Percentiles rank a stretch among this genome's conserved stretches.
Conservation (phyloP, 2,329 filamentous ascomycete species). For the Microcyclospora tardicrescens region DNA sequence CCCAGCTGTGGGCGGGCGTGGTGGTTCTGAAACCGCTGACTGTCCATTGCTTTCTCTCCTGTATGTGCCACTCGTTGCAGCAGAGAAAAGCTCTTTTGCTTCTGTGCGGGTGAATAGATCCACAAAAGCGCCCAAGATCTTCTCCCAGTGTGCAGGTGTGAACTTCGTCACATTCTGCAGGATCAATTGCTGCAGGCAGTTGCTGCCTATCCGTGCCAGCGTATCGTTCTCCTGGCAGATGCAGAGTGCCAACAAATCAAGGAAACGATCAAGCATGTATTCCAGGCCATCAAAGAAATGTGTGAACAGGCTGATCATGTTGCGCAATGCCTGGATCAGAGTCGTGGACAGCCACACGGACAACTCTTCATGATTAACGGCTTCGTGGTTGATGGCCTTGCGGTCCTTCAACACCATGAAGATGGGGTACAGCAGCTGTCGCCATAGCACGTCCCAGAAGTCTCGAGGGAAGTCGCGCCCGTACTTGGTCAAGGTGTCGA, state of each 20-base stretch:
- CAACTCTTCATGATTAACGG: conserved; percentile 87
- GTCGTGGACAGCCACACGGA: conserved; percentile 98
- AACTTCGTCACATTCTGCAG: conserved; percentile 94
- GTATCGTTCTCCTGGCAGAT: conserved; percentile 99
- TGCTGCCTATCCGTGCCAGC: conserved; percentile 92
- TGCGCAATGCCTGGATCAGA: conserved; percentile 95
- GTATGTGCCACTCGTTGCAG: conserved; percentile 43
- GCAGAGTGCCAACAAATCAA: conserved; percentile 85
- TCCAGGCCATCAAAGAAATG: conserved; percentile 95
- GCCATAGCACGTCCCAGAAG: conserved; percentile 98
- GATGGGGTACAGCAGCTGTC: conserved; percentile 91
- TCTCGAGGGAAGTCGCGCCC: conserved; percentile 83
- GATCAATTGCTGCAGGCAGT: conserved; percentile 92
- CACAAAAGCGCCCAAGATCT: conserved; percentile 91
- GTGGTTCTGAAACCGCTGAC: conserved; percentile 3
- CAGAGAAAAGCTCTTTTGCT: conserved; percentile 87
- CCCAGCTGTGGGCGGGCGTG: conserved; percentile 5
- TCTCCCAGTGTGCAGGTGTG: conserved; percentile 71
- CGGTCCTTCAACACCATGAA: conserved; percentile 89
- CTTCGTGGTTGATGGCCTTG: conserved; percentile 90
- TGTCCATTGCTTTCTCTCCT: conserved; percentile 10
- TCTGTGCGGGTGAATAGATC: conserved; percentile 92
- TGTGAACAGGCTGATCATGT: conserved; percentile 97
- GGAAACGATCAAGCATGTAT: conserved; percentile 95
- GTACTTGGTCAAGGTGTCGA: conserved; percentile 81